Conservation (phyloP, 176 grass and related monocot genomes). For the Eremochloa ophiuroides region DNA sequence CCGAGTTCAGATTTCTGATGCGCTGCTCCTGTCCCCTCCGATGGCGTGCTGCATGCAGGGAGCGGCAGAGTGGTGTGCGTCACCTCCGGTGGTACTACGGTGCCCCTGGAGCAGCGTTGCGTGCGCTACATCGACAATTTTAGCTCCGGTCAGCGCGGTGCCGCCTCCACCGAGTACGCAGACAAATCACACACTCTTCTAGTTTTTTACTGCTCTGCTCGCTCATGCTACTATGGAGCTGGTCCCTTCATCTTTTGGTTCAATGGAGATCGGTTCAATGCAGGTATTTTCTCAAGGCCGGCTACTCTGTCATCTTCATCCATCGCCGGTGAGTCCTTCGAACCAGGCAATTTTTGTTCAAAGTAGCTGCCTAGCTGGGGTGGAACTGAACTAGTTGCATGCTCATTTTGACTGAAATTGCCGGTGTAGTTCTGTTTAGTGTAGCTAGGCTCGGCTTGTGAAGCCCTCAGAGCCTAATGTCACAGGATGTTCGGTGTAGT, state of each 20-base stretch:
- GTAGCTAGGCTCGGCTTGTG: not conserved
- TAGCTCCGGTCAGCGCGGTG: slow-evolving; percentile 77
- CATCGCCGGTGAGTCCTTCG: slow-evolving; percentile 47
- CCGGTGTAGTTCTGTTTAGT: not conserved
- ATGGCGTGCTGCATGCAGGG: slow-evolving; percentile 26
- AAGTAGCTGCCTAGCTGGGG: not conserved
- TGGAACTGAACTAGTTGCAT: not conserved
- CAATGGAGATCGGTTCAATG: not conserved
- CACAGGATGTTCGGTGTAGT: not conserved
- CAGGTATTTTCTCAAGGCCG: slow-evolving; percentile 75
- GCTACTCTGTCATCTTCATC: slow-evolving; percentile 73
- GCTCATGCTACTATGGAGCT: not conserved
- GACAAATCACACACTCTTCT: not conserved
- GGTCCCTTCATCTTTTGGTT: not conserved
- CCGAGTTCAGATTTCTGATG: not conserved
- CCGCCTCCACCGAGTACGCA: slow-evolving; percentile 68
- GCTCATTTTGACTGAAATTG: not conserved
- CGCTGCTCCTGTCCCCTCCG: not conserved
- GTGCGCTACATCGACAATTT: slow-evolving; percentile 95
- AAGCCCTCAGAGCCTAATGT: not conserved
- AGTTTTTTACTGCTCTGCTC: not conserved
- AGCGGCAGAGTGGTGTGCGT: slow-evolving; percentile 57
- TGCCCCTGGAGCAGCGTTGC: slow-evolving; percentile 88
- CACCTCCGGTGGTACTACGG: slow-evolving; percentile 90
- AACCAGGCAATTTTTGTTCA: not conserved